Conservation (phyloP, 2,329 filamentous ascomycete species). For the Penicillium sp. region DNA sequence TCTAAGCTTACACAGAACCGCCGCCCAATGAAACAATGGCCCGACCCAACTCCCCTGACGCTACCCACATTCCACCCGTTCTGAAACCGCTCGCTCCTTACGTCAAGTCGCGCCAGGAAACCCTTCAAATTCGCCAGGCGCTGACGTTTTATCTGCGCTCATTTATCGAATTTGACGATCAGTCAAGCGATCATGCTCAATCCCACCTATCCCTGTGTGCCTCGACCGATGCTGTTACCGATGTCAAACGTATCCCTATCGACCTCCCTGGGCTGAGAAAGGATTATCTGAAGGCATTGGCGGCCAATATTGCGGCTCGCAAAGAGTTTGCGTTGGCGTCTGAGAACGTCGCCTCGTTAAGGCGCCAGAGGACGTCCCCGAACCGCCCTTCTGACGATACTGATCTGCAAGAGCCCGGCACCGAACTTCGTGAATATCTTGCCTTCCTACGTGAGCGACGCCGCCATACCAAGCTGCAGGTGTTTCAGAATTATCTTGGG, state of each 20-base stretch:
- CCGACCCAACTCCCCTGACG: conserved; percentile 13
- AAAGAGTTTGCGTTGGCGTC: conserved; percentile 37
- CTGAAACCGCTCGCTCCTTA: conserved; percentile 39
- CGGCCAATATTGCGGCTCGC: conserved; percentile 42
- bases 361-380: conserved; percentile 21
- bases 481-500: conserved; percentile 47
- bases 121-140: conserved; percentile 39
- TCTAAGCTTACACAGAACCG: background rate
- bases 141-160: conserved; percentile 40
- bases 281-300: conserved; percentile 47
- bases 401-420: conserved; percentile 18
- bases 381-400: conserved; percentile 18
- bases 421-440: conserved; percentile 42
- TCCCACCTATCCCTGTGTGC: conserved; percentile 38
- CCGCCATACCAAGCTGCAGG: conserved; percentile 45
- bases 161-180: conserved; percentile 33
- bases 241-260: conserved; percentile 35
- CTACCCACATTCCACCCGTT: conserved; percentile 34
- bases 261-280: conserved; percentile 44
- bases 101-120: conserved; percentile 39
- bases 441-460: conserved; percentile 46
- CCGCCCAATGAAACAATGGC: conserved; percentile 26
- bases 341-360: conserved; percentile 31
- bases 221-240: conserved; percentile 30
- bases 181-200: conserved; percentile 18